Evolutionary conservation across 1,284 basidiomycete species (phyloP).

Genomic region (Ganoderma lucidum): DNA sequence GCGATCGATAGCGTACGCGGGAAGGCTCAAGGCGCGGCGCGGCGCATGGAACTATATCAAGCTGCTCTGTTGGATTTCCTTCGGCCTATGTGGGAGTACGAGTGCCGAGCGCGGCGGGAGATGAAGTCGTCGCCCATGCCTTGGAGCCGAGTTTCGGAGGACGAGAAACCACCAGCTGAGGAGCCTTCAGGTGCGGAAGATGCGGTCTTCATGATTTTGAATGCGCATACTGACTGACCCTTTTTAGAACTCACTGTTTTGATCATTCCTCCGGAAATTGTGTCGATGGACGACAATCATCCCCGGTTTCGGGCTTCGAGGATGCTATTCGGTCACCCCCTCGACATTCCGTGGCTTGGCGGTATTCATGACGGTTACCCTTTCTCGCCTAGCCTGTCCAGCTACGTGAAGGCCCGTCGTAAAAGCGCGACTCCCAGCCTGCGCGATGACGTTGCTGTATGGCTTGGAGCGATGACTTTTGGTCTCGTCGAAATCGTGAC

Average conservation of each 20-base stretch:
- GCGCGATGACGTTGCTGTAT: constrained; percentile 22
- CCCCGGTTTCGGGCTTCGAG: neutral
- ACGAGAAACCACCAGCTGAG: constrained; percentile 7
- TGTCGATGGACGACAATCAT: constrained; percentile 6
- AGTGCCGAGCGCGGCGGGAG: constrained; percentile 7
- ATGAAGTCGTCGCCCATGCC: constrained; percentile 12
- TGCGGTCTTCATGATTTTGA: neutral
- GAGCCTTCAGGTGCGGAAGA: neutral
- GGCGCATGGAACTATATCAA: constrained; percentile 10
- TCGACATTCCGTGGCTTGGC: constrained; percentile 22
- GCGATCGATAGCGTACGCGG: constrained; percentile 5
- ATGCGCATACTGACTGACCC: neutral
- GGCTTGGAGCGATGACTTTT: constrained; percentile 26
- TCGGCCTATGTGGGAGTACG: constrained; percentile 12
- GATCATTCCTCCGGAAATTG: neutral
- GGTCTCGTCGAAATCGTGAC: constrained; percentile 23
- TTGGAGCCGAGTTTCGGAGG: constrained; percentile 3
- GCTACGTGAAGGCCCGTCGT: constrained; percentile 16
- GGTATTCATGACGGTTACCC: constrained; percentile 19
- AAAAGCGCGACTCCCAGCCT: constrained; percentile 2
- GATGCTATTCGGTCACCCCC: constrained; percentile 8
- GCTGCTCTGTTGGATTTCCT: constrained; percentile 9
- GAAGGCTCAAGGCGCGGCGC: neutral
- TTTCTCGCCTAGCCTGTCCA: constrained; percentile 13
- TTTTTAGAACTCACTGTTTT: neutral